Percentiles rank a stretch among this genome's conserved stretches.
phyloP scores from a whole-genome alignment of 257 asterid species.

The Misopates orontium region DNA sequence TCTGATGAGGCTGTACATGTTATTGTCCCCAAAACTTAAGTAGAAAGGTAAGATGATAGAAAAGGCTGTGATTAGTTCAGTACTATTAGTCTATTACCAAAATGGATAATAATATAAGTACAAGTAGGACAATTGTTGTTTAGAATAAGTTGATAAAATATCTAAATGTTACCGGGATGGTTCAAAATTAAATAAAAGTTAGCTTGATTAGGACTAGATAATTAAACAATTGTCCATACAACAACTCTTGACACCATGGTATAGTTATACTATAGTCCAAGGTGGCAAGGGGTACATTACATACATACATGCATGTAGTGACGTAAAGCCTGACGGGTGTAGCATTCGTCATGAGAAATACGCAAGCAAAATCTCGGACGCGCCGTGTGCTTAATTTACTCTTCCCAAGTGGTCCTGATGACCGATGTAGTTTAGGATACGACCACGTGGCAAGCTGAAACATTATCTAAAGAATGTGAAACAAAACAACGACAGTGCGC shows the following conservation, averaged over 20 bases:
- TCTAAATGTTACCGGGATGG: too few species aligned
- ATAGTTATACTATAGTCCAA: neutral
- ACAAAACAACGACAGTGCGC: slow-evolving; percentile 11
- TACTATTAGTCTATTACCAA: neutral
- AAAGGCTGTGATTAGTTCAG: neutral
- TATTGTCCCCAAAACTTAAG: too few species aligned
- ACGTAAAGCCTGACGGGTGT: too few species aligned
- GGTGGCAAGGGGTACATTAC: slow-evolving; percentile 25
- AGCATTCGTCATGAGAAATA: slow-evolving; percentile 24
- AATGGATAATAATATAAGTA: neutral
- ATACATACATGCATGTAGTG: slow-evolving; percentile 32
- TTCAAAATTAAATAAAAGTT: too few species aligned
- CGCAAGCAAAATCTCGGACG: slow-evolving; percentile 22
- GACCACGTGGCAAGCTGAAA: too few species aligned
- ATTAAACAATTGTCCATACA: too few species aligned
- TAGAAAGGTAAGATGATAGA: neutral
- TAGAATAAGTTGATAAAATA: neutral
- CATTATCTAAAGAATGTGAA: too few species aligned
- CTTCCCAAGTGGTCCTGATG: too few species aligned
- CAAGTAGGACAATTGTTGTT: neutral
- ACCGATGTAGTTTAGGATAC: too few species aligned
- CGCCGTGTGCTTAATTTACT: slow-evolving; percentile 25
- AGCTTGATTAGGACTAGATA: too few species aligned
- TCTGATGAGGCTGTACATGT: neutral
- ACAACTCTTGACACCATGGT: too few species aligned